Evolutionary conservation across 257 asterid genomes (phyloP), one percentile per base, ranked within the genome.

Genomic region (Solanum gracilifrons): DNA sequence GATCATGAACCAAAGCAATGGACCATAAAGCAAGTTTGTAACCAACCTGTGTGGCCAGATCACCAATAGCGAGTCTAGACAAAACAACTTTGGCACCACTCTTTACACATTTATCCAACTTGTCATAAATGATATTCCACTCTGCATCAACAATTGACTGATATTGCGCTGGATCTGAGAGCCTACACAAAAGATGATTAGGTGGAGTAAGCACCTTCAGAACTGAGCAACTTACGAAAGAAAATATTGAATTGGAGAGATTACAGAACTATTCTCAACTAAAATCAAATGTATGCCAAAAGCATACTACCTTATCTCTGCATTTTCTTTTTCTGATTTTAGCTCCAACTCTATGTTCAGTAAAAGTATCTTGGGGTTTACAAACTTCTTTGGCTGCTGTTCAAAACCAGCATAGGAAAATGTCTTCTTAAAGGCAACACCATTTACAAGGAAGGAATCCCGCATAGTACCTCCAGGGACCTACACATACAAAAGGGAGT

Each of bases 341-440:
- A 97, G 92, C 90, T 97, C 99, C 93, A 97, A 89, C 88, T 97
- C 99, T 69, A 97, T 95, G 93, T 97, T 97, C 64, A 97, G 93
- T 89, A 97, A 86, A 82, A 97, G 98, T 80, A 97, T 93, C 94
- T 93, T 94, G 87, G 98, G 99, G 87, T 92, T 92, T 58, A 91
- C 51, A 89, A 97, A 95, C 88, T 92, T 94, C 89, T 97, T 97
- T 15, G 99, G 99, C 85, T 97, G 99, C 92, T 97, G 99, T 92
- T 97, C 99, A 91, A 97, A 96, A 88, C 99, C 99, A 87, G 99
- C 99, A 92, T 97, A 97, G 37, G 99, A 97, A 92, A 97, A 97
- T 85, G 99, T 97, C 94, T 97, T 97, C 89, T 97, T 97, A 93
- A 97, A 97, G 87, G 99, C 99, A 85, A 97, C 99, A 73, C 99